Conservation (phyloP, 2,329 filamentous ascomycete species). For the Alternaria burnsii region DNA sequence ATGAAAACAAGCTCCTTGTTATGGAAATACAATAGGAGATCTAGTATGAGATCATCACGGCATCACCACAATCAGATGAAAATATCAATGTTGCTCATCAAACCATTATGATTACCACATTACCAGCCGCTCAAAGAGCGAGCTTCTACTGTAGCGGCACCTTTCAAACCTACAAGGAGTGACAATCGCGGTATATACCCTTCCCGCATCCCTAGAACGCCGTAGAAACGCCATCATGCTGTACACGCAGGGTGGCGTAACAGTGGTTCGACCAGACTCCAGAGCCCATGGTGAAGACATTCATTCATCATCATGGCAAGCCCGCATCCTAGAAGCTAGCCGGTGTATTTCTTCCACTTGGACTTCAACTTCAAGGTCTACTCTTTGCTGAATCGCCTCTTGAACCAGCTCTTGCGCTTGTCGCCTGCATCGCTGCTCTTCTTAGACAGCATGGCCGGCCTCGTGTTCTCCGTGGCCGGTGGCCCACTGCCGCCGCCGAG, state of each 20-base stretch:
- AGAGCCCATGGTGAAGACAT: slow-evolving; percentile 7
- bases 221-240: slow-evolving; percentile 21
- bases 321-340: slow-evolving; percentile 7
- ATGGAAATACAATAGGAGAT: neutral
- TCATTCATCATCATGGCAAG: slow-evolving; percentile 21
- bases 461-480: slow-evolving; percentile 14
- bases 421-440: slow-evolving; percentile 33
- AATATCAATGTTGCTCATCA: slow-evolving; percentile 10
- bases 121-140: slow-evolving; percentile 16
- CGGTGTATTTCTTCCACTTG: neutral
- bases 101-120: slow-evolving; percentile 42
- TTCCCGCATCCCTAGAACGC: slow-evolving; percentile 17
- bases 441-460: slow-evolving; percentile 34
- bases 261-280: slow-evolving; percentile 16
- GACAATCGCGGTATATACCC: slow-evolving; percentile 18
- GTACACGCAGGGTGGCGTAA: slow-evolving; percentile 10
- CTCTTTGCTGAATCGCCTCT: slow-evolving; percentile 78
- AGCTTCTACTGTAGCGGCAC: slow-evolving; percentile 22
- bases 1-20: too few relatives aligned
- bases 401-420: slow-evolving; percentile 92
- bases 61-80: neutral
- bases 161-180: slow-evolving; percentile 25
- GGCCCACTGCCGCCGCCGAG: slow-evolving; percentile 27
- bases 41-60: neutral
- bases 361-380: slow-evolving; percentile 28